Conservation (phyloP, 495 filamentous ascomycete genomes). For the Aspergillus mulundensis region DNA sequence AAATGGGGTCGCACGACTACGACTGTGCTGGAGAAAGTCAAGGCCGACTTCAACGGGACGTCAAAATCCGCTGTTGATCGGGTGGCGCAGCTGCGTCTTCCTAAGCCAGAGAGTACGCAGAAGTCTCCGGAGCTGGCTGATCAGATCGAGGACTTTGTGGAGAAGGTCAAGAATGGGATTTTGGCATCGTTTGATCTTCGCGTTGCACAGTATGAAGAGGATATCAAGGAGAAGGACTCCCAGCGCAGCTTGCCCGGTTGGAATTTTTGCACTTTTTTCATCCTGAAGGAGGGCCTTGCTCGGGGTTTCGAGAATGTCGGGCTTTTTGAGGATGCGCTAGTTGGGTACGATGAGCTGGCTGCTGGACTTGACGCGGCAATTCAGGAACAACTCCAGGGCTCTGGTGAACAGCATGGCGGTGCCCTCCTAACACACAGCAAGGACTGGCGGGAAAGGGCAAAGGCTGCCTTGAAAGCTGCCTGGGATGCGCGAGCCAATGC, state of each 20-base stretch:
- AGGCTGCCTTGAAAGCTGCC: constrained; percentile 49
- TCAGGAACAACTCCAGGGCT: constrained; percentile 61
- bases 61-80: constrained; percentile 74
- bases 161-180: constrained; percentile 83
- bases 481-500: constrained; percentile 19
- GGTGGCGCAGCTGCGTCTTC: constrained; percentile 78
- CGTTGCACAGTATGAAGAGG: constrained; percentile 93
- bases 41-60: constrained; percentile 84
- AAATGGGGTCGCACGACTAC: constrained; percentile 76
- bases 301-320: constrained; percentile 95
- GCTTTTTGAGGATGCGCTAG: constrained; percentile 88
- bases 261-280: constrained; percentile 99
- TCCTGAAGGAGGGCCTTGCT: constrained; percentile 91
- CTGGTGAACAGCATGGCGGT: constrained; percentile 56
- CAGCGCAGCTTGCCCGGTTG: constrained; percentile 88
- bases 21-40: constrained; percentile 84
- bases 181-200: constrained; percentile 85
- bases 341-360: constrained; percentile 87
- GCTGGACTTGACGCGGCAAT: constrained; percentile 79
- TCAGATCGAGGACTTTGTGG: constrained; percentile 77
- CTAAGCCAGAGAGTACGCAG: constrained; percentile 39
- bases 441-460: constrained; percentile 58
- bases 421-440: constrained; percentile 66
- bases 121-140: constrained; percentile 66
- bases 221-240: constrained; percentile 88